Evolutionary conservation across 2,329 filamentous ascomycete species (phyloP), one percentile per base, ranked within the genome.

Genomic region (Penicillium sp.): DNA sequence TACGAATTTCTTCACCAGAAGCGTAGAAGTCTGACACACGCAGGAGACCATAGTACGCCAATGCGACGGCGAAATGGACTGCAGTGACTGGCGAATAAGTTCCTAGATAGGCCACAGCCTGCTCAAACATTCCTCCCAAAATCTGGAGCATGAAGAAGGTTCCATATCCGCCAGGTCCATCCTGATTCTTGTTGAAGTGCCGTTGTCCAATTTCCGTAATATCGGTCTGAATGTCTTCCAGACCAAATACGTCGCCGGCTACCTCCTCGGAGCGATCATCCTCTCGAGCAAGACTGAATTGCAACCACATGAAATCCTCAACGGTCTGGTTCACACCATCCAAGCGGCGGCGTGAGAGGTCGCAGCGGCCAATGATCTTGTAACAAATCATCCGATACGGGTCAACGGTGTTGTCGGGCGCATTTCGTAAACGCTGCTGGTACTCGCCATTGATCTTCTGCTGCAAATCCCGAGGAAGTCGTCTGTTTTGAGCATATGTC

Each of bases 341-440:
- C 33, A 87, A 71, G 53, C 75, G 82, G 49, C 82, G 77, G 41
- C 79, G 77, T 44, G 72, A 76, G 53, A 86, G 74, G 58, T 87
- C 84, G 65, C 84, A 86, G 45, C 84, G 90, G 42, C 95, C 94
- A 63, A 99, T 88, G 56, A 99, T 86, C 79, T 99, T 97, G 81
- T 97, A 97, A 71, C 94, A 96, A 44, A 93, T 92, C 85, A 96
- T 92, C 49, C 91, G 86, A 76, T 95, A 99, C 24, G 94, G 94
- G 70, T 99, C 94, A 58, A 95, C 85, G 1, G 89, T 89, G 67
- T 92, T 87, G 53, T 94, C 89, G 0, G 90, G 89, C 0, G 89
- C 89, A 65, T 95, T 90, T 59, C 90, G 87, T 24, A 86, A 83
- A 42, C 91, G 86, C 69, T 95, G 89, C 47, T 88, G 88, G 72